Conservation (phyloP, 176 grass and related monocot genomes). For the Hordeum marinum region DNA sequence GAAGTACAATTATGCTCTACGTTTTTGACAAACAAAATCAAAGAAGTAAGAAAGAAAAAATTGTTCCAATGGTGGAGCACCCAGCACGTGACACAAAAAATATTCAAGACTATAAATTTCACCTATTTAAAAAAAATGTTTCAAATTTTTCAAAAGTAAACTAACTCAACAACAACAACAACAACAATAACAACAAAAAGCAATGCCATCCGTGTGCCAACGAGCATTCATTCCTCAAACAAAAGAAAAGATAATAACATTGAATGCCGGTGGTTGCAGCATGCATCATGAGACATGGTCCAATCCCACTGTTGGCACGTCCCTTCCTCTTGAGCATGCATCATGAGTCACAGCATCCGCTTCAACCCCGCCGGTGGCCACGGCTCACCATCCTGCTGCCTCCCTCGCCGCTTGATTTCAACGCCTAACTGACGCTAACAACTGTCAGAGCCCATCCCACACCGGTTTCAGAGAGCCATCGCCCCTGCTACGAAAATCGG, state of each 20-base stretch:
- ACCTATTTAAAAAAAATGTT: too few species aligned
- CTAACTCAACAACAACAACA: too few species aligned
- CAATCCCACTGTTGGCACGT: constrained; percentile 24
- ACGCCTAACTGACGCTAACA: constrained; percentile 23
- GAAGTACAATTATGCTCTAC: too few species aligned
- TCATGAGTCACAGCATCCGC: constrained; percentile 9
- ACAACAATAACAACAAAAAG: too few species aligned
- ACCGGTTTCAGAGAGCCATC: not conserved
- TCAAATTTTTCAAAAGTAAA: too few species aligned
- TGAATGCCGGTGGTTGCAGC: constrained; percentile 17
- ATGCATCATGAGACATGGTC: not conserved
- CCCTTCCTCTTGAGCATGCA: too few species aligned
- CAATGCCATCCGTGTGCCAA: not conserved
- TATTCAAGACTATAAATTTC: too few species aligned
- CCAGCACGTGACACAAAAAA: too few species aligned
- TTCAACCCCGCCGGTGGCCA: not conserved
- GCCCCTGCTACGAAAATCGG: not conserved
- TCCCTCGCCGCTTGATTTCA: constrained; percentile 19
- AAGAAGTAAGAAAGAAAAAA: too few species aligned
- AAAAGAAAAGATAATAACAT: not conserved
- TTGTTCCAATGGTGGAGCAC: too few species aligned
- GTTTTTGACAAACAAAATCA: too few species aligned
- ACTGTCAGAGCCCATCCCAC: not conserved
- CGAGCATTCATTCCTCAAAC: not conserved
- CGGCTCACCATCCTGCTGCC: too few species aligned